Conservation (phyloP, 371 early-diverging fungal genomes). For the Coemansia sp. region DNA sequence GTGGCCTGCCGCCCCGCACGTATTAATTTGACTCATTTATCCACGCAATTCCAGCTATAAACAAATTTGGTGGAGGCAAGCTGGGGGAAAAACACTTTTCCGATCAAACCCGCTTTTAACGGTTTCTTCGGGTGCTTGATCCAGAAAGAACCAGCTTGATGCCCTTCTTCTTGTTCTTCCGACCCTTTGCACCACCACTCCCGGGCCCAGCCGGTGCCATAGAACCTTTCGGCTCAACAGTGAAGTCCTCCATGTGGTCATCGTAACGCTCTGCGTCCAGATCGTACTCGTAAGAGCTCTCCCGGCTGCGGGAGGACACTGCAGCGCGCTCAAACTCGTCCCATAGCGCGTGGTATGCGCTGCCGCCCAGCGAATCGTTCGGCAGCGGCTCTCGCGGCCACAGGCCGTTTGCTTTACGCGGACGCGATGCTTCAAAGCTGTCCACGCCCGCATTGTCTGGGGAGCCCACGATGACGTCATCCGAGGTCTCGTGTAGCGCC, state of each 20-base stretch:
- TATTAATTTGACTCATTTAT: no score
- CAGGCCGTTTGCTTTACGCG: background rate
- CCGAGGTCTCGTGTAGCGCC: slow-evolving; percentile 14
- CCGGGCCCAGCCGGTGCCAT: background rate
- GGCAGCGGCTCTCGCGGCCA: slow-evolving; percentile 42
- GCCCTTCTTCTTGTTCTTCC: slow-evolving; percentile 18
- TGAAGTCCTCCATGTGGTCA: slow-evolving; percentile 29
- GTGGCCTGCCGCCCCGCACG: no score
- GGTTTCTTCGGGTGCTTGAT: slow-evolving; percentile 32
- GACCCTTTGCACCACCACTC: background rate
- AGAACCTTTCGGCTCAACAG: slow-evolving; percentile 11
- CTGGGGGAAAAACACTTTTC: no score
- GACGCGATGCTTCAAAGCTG: background rate
- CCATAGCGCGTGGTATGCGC: slow-evolving; percentile 25
- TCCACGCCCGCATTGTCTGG: background rate
- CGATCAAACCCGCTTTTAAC: background rate
- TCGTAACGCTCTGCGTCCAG: slow-evolving; percentile 10
- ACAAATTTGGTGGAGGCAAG: background rate
- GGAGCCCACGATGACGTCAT: background rate
- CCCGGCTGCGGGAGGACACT: background rate
- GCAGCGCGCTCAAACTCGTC: slow-evolving; percentile 40
- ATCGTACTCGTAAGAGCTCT: slow-evolving; percentile 4
- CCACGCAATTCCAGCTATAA: background rate
- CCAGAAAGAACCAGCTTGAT: slow-evolving; percentile 37
- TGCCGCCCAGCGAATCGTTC: background rate